These are phyloP conservation scores for Elsinoe fawcettii DNA, from an alignment of 2,329 filamentous ascomycete species.

Conservation along the genomic window DNA sequence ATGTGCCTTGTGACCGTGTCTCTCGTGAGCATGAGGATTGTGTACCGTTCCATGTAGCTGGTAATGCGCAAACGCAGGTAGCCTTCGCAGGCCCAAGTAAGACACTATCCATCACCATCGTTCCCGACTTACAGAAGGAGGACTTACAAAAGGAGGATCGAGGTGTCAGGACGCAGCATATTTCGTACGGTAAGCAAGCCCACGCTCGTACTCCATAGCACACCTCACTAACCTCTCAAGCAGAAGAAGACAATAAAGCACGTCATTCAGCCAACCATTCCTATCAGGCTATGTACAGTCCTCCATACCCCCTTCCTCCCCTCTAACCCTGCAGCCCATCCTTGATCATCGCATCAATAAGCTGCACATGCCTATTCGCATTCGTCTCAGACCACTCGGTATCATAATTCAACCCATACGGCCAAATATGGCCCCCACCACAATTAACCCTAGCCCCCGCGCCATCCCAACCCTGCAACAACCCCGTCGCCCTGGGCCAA, in stretches of 20 bases:
- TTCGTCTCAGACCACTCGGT: conserved; percentile 16
- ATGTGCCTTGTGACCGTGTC: too few species aligned
- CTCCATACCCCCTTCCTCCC: not conserved
- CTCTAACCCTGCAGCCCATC: conserved; percentile 3
- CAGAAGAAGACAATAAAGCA: not conserved
- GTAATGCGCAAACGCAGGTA: too few species aligned
- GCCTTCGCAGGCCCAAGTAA: too few species aligned
- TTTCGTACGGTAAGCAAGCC: too few species aligned
- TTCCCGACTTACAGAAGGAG: too few species aligned
- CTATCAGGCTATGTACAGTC: not conserved
- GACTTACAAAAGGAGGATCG: too few species aligned
- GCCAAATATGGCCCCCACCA: conserved; percentile 17
- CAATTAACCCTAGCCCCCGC: conserved; percentile 14
- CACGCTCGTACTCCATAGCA: not conserved
- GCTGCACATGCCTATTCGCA: conserved; percentile 4
- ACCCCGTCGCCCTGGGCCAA: conserved; percentile 15
- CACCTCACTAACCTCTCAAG: not conserved
- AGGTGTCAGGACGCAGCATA: too few species aligned
- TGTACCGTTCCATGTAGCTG: too few species aligned
- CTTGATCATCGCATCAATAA: not conserved
- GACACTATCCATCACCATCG: too few species aligned
- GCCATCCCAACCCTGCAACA: conserved; percentile 17
- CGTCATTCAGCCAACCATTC: not conserved
- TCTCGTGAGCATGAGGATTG: too few species aligned
- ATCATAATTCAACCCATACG: conserved; percentile 19